Conservation (phyloP, 805 yeast species). For the Schizosaccharomyces japonicus region DNA sequence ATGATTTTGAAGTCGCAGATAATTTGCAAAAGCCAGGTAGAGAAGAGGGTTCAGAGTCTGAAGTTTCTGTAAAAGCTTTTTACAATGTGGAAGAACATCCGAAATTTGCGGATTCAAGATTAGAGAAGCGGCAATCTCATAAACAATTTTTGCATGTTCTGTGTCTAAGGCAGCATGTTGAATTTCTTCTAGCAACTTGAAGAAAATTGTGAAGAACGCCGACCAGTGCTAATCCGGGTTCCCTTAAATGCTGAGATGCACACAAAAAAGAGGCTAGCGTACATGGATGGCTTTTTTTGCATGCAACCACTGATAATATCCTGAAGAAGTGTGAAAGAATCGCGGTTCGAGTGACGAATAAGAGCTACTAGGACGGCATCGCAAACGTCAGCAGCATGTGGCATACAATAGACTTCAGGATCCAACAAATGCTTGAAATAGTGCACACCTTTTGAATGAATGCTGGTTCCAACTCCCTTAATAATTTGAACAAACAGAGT, state of each 20-base stretch:
- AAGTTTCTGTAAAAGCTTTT: neutral
- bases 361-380: neutral
- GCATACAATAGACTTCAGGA: neutral
- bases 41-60: neutral
- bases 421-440: constrained; percentile 19
- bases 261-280: neutral
- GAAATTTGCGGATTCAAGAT: neutral
- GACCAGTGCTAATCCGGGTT: neutral
- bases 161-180: neutral
- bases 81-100: neutral
- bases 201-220: neutral
- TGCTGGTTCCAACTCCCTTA: constrained; percentile 40
- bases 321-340: neutral
- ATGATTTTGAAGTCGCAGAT: neutral
- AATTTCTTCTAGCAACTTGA: neutral
- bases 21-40: neutral
- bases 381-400: neutral
- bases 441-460: constrained; percentile 45
- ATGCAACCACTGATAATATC: neutral
- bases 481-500: constrained; percentile 49
- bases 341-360: neutral
- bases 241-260: neutral
- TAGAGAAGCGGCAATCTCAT: neutral
- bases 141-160: neutral
- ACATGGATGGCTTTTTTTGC: neutral